These are phyloP conservation scores for Blastobotrys malaysiensis DNA, from an alignment of 1,139 yeast genomes.

Conservation along the genomic window DNA sequence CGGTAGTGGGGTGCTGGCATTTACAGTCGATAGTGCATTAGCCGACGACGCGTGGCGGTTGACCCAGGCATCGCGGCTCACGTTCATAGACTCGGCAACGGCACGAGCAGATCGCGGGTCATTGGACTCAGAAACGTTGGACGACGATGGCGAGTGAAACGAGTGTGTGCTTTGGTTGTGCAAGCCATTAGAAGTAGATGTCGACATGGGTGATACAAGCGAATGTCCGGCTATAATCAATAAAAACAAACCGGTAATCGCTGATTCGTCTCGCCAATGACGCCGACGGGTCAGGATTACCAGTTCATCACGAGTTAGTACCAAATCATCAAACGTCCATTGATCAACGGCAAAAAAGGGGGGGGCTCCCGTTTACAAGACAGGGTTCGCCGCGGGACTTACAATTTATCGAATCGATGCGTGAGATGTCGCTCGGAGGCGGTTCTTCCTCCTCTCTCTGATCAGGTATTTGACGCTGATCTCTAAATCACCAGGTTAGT, in stretches of 20 bases:
- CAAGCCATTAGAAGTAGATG: neutral
- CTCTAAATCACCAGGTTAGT: neutral
- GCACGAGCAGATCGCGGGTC: neutral
- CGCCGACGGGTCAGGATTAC: neutral
- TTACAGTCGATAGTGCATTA: conserved; percentile 4
- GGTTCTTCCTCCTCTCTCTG: neutral
- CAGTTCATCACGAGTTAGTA: neutral
- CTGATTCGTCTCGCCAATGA: neutral
- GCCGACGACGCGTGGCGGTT: conserved; percentile 18
- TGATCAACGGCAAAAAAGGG: neutral
- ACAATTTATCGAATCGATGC: neutral
- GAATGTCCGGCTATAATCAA: neutral
- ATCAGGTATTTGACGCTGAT: neutral
- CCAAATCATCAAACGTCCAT: neutral
- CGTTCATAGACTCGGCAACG: conserved; percentile 6
- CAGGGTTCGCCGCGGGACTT: too few species aligned
- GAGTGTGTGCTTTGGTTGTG: conserved; percentile 3
- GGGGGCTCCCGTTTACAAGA: too few species aligned
- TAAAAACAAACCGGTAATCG: neutral
- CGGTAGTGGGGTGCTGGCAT: conserved; percentile 2
- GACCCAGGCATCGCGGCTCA: conserved; percentile 22
- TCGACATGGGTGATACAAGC: neutral
- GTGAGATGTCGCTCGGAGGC: neutral
- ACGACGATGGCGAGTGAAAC: conserved; percentile 9
- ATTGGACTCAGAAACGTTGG: conserved; percentile 8